Conservation (phyloP, 495 filamentous ascomycete species). For the Hypoxylon subgilvum region DNA sequence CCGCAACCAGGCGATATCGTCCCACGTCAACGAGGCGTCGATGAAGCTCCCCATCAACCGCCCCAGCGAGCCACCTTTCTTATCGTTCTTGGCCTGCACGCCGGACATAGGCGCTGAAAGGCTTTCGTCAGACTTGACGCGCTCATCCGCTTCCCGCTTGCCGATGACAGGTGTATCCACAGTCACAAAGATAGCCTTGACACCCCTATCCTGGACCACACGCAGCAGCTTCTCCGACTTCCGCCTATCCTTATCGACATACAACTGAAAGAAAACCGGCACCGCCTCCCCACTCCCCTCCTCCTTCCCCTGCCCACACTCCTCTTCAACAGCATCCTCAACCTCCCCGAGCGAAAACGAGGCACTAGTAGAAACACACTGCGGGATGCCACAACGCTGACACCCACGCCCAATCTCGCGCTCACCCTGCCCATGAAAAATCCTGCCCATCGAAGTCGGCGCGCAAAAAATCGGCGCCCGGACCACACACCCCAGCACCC, state of each 20-base stretch:
- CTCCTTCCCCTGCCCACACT: background rate
- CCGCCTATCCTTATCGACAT: constrained; percentile 74
- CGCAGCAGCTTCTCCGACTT: constrained; percentile 71
- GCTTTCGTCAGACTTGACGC: constrained; percentile 60
- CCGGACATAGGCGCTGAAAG: constrained; percentile 65
- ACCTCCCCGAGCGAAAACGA: constrained; percentile 71
- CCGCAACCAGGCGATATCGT: constrained; percentile 65
- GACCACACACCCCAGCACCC: constrained; percentile 66
- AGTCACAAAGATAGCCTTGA: constrained; percentile 71
- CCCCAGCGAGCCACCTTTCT: constrained; percentile 71
- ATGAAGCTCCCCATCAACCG: constrained; percentile 75
- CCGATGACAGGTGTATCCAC: constrained; percentile 70
- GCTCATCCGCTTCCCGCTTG: constrained; percentile 67
- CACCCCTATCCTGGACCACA: constrained; percentile 60
- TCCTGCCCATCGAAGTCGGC: constrained; percentile 76
- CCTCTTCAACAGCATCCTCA: constrained; percentile 48
- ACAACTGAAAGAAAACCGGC: constrained; percentile 79
- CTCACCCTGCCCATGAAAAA: constrained; percentile 76
- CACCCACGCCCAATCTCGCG: constrained; percentile 70
- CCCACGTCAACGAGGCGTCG: constrained; percentile 77
- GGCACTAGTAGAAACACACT: constrained; percentile 72
- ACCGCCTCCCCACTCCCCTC: constrained; percentile 2
- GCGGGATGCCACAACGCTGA: constrained; percentile 52
- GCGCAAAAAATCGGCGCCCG: constrained; percentile 70
- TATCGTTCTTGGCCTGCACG: constrained; percentile 65